Evolutionary conservation across 768 basidiomycete species (phyloP).

Genomic region (Mycena galericulata): DNA sequence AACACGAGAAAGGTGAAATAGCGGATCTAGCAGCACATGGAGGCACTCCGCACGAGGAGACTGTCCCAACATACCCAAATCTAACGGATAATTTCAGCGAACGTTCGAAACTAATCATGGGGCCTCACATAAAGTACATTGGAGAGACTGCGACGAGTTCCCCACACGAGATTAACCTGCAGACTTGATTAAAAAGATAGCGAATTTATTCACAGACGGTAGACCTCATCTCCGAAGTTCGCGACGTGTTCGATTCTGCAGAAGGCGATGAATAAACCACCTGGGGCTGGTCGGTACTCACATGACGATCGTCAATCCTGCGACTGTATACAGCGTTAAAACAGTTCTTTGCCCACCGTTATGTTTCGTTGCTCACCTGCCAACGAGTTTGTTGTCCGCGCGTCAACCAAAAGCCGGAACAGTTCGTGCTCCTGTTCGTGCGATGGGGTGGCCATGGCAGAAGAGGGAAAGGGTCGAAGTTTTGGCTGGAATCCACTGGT

Average conservation of each 20-base stretch:
- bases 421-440: slow-evolving; percentile 8
- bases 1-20: slow-evolving; percentile 21
- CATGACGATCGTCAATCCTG: slow-evolving; percentile 11
- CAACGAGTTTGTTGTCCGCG: slow-evolving; percentile 17
- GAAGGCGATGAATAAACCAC: not conserved
- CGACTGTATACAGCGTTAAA: not conserved
- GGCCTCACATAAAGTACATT: slow-evolving; percentile 14
- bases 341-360: not conserved
- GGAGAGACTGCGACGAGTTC: slow-evolving; percentile 2
- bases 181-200: too few relatives aligned
- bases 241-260: slow-evolving; percentile 21
- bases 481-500: too few relatives aligned
- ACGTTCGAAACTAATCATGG: too few relatives aligned
- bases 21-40: slow-evolving; percentile 11
- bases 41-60: too few relatives aligned
- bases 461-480: not conserved
- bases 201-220: not conserved
- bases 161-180: slow-evolving; percentile 23
- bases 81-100: not conserved
- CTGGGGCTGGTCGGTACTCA: not conserved
- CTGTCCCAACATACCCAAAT: slow-evolving; percentile 5
- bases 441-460: not conserved
- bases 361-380: not conserved
- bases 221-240: slow-evolving; percentile 22
- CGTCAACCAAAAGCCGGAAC: slow-evolving; percentile 6